Evolutionary conservation across 2,329 filamentous ascomycete species (phyloP), one percentile per base, ranked within the genome.

Genomic region (Apiospora aurea): DNA sequence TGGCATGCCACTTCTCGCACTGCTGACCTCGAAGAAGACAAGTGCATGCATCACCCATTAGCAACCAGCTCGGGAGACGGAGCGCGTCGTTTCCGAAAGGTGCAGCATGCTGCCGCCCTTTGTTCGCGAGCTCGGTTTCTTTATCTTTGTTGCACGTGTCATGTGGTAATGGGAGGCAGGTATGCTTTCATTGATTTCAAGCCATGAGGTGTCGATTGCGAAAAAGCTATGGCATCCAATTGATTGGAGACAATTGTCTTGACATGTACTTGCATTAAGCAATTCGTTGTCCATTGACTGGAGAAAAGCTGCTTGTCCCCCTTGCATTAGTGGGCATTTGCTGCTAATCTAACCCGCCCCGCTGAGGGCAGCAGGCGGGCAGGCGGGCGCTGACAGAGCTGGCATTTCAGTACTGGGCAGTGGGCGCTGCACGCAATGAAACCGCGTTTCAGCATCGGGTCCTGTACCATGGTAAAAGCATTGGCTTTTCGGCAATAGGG

Each of bases 341-440:
- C 57, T 64, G n/a, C 57, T 64, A 64, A 64, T 64, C 57, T 64
- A 64, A 64, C n/a, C 16, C 5, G 53, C 53, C 29, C 53, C 53
- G 53, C 53, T 14, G 29, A 34, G 26, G 14, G 26, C 53, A 34
- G 53, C 53, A 57, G n/a, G 1, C 13, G n/a, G 38, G 38, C 38
- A 41, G 38, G 7, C 38, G 38, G 38, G 26, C 26, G 26, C 26
- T 29, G 26, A 3, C 26, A 29, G 26, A 29, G 34, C 34, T 14
- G 41, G 41, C 46, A 53, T 38, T 61, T 34, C 53, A 61, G 51
- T 61, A 61, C 53, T 61, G 18, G 53, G 16, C 53, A 61, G 53
- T 61, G 53, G 53, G 29, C 53, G 29, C 29, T 38, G 53, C 53
- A 26, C 53, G 29, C 53, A 8, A 61, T 34, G 53, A 38, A 38